A percentile compares a stretch with the other conserved stretches of the same genome.
phyloP scores from a whole-genome alignment of 345 rosid genomes.

The Moricandia moricandioides region DNA sequence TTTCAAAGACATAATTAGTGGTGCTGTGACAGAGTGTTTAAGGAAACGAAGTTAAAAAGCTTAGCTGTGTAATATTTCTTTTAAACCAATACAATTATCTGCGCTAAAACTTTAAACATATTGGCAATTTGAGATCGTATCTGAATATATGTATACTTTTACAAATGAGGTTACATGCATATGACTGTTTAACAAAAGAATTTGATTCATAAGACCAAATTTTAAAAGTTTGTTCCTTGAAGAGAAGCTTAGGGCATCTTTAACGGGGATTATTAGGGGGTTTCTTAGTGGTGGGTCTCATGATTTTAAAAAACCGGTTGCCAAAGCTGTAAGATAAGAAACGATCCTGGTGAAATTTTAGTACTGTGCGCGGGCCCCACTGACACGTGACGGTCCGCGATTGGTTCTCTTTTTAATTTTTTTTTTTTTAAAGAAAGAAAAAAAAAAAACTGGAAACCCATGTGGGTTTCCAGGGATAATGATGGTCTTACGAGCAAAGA shows the following conservation, averaged over 20 bases:
- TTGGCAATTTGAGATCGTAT: not conserved
- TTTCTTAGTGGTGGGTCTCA: too few relatives aligned
- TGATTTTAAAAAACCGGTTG: too few relatives aligned
- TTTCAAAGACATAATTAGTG: not conserved
- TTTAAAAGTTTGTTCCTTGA: not conserved
- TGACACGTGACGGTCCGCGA: too few relatives aligned
- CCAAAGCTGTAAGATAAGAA: too few relatives aligned
- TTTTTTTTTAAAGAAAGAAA: too few relatives aligned
- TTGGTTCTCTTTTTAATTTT: too few relatives aligned
- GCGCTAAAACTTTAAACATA: not conserved
- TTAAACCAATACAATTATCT: not conserved
- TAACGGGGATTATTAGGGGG: too few relatives aligned
- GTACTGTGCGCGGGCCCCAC: too few relatives aligned
- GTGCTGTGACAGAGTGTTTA: not conserved
- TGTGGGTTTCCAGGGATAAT: too few relatives aligned
- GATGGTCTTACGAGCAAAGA: constrained; percentile 20
- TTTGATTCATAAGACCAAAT: not conserved
- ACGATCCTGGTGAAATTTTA: too few relatives aligned
- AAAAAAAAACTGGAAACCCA: too few relatives aligned
- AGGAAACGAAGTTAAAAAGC: not conserved
- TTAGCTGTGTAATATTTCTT: not conserved
- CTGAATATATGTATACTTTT: not conserved
- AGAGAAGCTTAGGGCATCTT: too few relatives aligned
- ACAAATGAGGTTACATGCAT: not conserved
- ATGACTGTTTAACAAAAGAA: not conserved